Base-by-base conservation (phyloP, 2,329 filamentous ascomycete species). In the Botryotinia narcissicola region DNA sequence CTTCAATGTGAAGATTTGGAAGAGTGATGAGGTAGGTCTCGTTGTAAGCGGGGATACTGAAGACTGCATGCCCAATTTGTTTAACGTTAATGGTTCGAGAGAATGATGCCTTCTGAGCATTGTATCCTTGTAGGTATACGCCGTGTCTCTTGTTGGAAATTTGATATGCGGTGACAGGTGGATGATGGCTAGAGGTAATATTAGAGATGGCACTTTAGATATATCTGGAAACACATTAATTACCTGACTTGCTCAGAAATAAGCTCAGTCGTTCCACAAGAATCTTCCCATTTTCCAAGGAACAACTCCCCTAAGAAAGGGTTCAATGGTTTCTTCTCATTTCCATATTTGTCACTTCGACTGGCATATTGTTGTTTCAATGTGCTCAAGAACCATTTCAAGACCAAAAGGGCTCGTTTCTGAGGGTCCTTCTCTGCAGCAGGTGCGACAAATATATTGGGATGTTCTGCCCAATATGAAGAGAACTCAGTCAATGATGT, bases 301-400 rank as follows among this genome's bases (percentile, higher is more conserved):
- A 98, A 98, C 48, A 98, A 88, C 85, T 99, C 95, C 73, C 95
- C 95, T 51, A 99, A 84, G 84, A 99, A 98, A 0, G 96, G 96
- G 81, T 99, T 98, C 74, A 99, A 85, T 3, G 95, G 95, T 86
- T 98, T 99, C 90, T 98, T 98, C 86, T 98, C 95, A 80, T 94
- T 96, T 68, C 94, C 94, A 76, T 87, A 90, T 78, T 90, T 85
- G 78, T 98, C 95, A 81, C 93, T 97, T 74, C 88, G 87, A 80
- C 86, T 89, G 73, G 89, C 88, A 79, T 91, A 90, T 82, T 97
- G 94, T 83, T 97, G 93, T 85, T 96, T 97, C 70, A 98, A 86
- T 5, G 95, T 97, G 80, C 91, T 95, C 72, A 98, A 84, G 84
- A 98, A 98, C 95, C 95, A 98, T 83, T 95, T 97, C 79, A 98